Base-by-base conservation (phyloP, 306 rosid genomes). In the Casuarina glauca region DNA sequence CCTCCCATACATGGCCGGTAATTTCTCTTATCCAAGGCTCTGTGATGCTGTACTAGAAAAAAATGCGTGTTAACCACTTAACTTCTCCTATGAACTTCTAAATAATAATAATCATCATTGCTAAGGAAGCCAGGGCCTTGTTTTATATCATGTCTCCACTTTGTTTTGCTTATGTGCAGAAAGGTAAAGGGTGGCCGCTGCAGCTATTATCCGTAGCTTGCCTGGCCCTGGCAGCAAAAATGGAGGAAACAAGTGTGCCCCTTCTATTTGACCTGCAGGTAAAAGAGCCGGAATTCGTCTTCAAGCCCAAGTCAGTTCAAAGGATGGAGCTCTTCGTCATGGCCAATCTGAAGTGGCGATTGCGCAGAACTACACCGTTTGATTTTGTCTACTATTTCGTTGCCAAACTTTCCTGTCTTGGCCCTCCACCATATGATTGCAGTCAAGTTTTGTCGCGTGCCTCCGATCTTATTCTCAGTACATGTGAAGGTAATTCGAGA, bases 131-230 rank as follows among this genome's bases (percentile, higher is more conserved):
- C 9, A 19, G 63, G 3, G 8, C 63, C 63, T 63, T 38, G 44
- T 63, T 63, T 63, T 38, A 10, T 1, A 44, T 13, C 15, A 35
- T 12, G 16, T 63, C 7, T 63, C 7, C 5, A 63, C 45, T 63
- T 63, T 26, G 32, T 26, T 26, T 26, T 26, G 26, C 48, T 66
- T 39, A 42, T 74, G 46, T 86, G 87, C 73, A 86, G 89, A 50
- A 78, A 76, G 86, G 79, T 17, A 74, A 73, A 79, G 72, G 74
- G 10, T 87, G 90, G 90, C 63, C 86, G 45, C 6, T 73, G 78
- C 84, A 84, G 79, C 70, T 87, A n/a, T 61, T 84, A 11, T 80
- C 90, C 44, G 88, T 87, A 4, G 84, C 88, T 76, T 87, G 90
- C 73, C 48, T 87, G 13, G 46, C 90, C 11, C 35, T 87, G 19